A percentile compares a stretch with the other conserved stretches of the same genome.
phyloP scores from a whole-genome alignment of 2,329 filamentous ascomycete species.

The Tolypocladium sp. region DNA sequence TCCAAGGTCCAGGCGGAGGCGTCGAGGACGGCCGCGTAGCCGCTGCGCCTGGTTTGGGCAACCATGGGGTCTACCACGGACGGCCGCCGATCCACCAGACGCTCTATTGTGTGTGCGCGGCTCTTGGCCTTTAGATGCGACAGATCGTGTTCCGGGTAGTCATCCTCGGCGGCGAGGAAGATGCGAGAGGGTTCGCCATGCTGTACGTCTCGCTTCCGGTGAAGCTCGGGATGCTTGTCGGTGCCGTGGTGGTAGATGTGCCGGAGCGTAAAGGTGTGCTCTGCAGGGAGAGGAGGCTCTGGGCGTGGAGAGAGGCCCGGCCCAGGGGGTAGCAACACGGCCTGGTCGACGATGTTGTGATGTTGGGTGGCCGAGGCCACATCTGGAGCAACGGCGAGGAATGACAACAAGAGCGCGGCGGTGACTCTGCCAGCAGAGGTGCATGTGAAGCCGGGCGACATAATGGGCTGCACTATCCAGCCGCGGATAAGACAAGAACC shows the following conservation, averaged over 20 bases:
- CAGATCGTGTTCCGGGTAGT: constrained; percentile 39
- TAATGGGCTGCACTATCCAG: constrained; percentile 2
- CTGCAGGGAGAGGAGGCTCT: constrained; percentile 36
- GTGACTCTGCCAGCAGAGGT: constrained; percentile 55
- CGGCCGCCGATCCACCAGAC: constrained; percentile 69
- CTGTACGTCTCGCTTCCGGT: constrained; percentile 64
- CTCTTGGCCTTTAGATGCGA: constrained; percentile 54
- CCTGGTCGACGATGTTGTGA: constrained; percentile 25
- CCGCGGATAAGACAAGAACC: not conserved
- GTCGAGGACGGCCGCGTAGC: constrained; percentile 57
- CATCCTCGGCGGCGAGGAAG: constrained; percentile 53
- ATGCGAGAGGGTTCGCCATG: constrained; percentile 40
- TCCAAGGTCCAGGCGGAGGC: constrained; percentile 77
- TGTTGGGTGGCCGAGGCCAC: constrained; percentile 24
- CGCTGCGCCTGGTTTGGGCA: constrained; percentile 58
- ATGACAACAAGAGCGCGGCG: constrained; percentile 53
- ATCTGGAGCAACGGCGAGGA: constrained; percentile 50
- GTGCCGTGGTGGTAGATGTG: constrained; percentile 93
- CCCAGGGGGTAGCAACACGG: constrained; percentile 32
- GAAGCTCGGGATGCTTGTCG: constrained; percentile 65
- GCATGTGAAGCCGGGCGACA: constrained; percentile 23
- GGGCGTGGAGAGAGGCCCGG: constrained; percentile 28
- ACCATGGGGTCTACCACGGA: constrained; percentile 72
- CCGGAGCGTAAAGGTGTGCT: constrained; percentile 61
- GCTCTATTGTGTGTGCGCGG: constrained; percentile 60